A percentile compares a stretch with the other conserved stretches of the same genome.
Conservation (phyloP, 2,329 filamentous ascomycete species). For the Curvularia eragrostidis region DNA sequence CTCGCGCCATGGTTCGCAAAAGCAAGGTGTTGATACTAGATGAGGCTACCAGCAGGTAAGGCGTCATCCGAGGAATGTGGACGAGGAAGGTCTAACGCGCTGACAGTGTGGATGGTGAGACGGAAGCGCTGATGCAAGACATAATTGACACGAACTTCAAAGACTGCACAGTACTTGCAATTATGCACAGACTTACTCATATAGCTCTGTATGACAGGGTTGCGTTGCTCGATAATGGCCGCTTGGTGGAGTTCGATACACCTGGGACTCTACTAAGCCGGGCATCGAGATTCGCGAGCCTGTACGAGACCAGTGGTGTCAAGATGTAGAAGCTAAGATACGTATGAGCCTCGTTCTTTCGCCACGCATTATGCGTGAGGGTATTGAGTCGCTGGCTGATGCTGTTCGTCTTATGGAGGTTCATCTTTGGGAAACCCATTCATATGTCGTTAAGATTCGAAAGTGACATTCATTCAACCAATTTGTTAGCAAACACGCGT, state of each 20-base stretch:
- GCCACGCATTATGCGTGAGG: too few species aligned
- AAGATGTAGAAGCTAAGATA: background rate
- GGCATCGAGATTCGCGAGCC: background rate
- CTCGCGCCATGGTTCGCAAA: conserved; percentile 59
- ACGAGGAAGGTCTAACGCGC: background rate
- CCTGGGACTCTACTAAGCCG: background rate
- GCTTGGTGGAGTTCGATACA: background rate
- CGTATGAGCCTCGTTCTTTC: too few species aligned
- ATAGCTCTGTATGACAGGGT: conserved; percentile 1
- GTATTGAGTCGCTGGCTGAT: too few species aligned
- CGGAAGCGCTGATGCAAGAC: conserved; percentile 10
- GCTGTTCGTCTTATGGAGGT: too few species aligned
- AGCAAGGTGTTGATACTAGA: conserved; percentile 64
- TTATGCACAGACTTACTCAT: background rate
- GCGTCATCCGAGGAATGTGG: background rate
- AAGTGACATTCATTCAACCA: too few species aligned
- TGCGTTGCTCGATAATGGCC: background rate
- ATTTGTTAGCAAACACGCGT: too few species aligned
- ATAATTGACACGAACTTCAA: conserved; percentile 19
- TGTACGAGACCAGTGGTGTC: background rate
- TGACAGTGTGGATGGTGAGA: conserved; percentile 1
- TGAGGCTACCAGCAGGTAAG: conserved; percentile 52
- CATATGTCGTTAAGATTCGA: too few species aligned
- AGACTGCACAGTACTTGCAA: conserved; percentile 18
- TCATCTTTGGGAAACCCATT: too few species aligned